Evolutionary conservation across 1,284 basidiomycete species (phyloP), one percentile per base, ranked within the genome.

Genomic region (Veloboletus limbatus): DNA sequence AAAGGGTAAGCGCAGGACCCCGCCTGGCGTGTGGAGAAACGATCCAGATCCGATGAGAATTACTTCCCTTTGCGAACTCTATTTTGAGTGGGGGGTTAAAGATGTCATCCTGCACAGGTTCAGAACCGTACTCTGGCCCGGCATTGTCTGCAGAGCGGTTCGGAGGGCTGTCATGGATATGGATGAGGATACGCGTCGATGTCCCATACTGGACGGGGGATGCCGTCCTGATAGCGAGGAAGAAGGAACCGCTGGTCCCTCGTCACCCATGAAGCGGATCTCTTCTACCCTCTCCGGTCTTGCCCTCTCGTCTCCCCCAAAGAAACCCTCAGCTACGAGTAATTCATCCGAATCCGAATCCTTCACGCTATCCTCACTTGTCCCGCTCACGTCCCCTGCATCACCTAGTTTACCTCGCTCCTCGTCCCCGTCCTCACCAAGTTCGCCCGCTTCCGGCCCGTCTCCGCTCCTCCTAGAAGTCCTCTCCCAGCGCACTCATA

Each of bases 41-140:
- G 85, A 90, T 49, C 84, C 85, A 0, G 79, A 88, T 58, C 68
- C 93, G 0, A 81, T 79, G 18, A 80, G 78, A 45, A 76, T 93
- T 16, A 89, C 91, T 0, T 75, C 70, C 5, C 72, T 84, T 1
- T 94, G 91, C 68, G 92, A 95, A 64, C 73, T 81, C 40, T 88
- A 85, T 60, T 95, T 95, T 55, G 92, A 94, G 60, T 95, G 92
- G 92, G 92, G 91, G 0, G 82, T 88, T 35, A 81, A 76, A 52
- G 85, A 90, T 41, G 71, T 78, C 6, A 87, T 92, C 50, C 75
- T 90, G 54, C 86, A 88, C 52, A 79, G 88, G 7, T 90, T 91
- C 60, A 72, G 85, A 52, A 88, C 81, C 0, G 75, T 89, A 6
- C 74, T 92, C 17, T 91, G 88, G 86, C 79, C 78, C 6, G 77